phyloP scores from a whole-genome alignment of 306 rosid genomes.

The Cajanus cajan region DNA sequence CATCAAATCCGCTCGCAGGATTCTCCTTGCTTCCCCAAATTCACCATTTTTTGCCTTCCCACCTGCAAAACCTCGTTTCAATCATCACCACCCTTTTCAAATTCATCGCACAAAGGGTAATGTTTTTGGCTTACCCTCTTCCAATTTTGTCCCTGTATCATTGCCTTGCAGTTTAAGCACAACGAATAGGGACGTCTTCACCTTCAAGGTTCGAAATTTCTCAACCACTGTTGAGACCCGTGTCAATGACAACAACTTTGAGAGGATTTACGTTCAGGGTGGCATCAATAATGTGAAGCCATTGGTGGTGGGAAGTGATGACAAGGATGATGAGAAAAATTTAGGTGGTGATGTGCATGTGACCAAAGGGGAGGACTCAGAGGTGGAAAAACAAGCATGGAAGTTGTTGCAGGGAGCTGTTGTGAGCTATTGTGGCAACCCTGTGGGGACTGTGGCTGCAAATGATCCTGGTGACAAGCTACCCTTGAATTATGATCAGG shows the following conservation, averaged over 20 bases:
- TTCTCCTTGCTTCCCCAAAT: slow-evolving; percentile 39
- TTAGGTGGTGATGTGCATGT: slow-evolving; percentile 28
- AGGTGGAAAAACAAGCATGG: slow-evolving; percentile 72
- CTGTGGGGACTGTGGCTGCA: slow-evolving; percentile 87
- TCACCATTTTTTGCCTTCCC: slow-evolving; percentile 34
- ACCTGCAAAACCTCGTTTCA: slow-evolving; percentile 35
- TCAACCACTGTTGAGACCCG: slow-evolving; percentile 66
- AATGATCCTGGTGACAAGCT: slow-evolving; percentile 65
- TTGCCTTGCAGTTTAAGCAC: slow-evolving; percentile 31
- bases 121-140: slow-evolving; percentile 34
- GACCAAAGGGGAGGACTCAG: slow-evolving; percentile 33
- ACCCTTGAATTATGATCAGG: slow-evolving; percentile 86
- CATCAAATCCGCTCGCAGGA: slow-evolving; percentile 53
- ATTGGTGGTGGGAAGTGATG: slow-evolving; percentile 56
- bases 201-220: slow-evolving; percentile 37
- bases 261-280: slow-evolving; percentile 67
- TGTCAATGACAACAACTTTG: slow-evolving; percentile 59
- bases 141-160: slow-evolving; percentile 40
- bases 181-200: slow-evolving; percentile 27
- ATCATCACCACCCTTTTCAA: slow-evolving; percentile 38
- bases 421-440: slow-evolving; percentile 73
- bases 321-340: slow-evolving; percentile 45
- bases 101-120: slow-evolving; percentile 20
- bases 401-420: slow-evolving; percentile 55
- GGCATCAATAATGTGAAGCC: slow-evolving; percentile 66